A percentile compares a stretch with the other conserved stretches of the same genome.
Evolutionary conservation across 2,329 filamentous ascomycete species (phyloP).

Genomic region (Fusarium veterinarium): DNA sequence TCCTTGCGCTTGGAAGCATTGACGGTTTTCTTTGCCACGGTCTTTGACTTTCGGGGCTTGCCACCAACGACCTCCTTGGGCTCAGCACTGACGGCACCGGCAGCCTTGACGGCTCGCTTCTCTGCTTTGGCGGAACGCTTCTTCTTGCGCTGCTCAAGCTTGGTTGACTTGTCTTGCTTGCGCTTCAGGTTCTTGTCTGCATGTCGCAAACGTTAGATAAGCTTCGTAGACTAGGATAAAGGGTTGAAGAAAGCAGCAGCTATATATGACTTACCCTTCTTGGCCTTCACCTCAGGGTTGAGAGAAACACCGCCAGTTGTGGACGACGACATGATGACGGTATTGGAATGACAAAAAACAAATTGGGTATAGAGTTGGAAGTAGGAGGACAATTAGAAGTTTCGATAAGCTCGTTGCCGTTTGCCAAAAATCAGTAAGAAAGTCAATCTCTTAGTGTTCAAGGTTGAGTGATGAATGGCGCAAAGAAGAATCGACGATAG

Average conservation of each 20-base stretch:
- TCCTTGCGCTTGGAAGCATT: slow-evolving; percentile 55
- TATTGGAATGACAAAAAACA: neutral
- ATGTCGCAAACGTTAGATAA: slow-evolving; percentile 5
- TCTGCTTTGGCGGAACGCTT: slow-evolving; percentile 53
- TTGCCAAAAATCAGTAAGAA: neutral
- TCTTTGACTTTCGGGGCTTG: slow-evolving; percentile 46
- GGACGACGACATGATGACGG: slow-evolving; percentile 30
- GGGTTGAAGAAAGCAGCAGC: neutral
- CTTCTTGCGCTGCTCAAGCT: slow-evolving; percentile 48
- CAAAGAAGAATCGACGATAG: slow-evolving; percentile 31
- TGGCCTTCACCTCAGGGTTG: slow-evolving; percentile 34
- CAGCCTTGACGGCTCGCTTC: slow-evolving; percentile 53
- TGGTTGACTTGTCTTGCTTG: slow-evolving; percentile 26
- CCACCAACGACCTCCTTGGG: slow-evolving; percentile 48
- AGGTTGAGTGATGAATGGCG: slow-evolving; percentile 12
- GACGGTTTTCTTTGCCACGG: slow-evolving; percentile 37
- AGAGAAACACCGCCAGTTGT: slow-evolving; percentile 16
- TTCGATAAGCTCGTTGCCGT: fast-evolving
- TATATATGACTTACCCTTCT: slow-evolving; percentile 27
- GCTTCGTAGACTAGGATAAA: neutral
- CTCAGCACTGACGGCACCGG: slow-evolving; percentile 40
- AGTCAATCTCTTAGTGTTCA: slow-evolving; percentile 2
- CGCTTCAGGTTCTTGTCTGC: slow-evolving; percentile 29
- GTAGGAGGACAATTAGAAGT: too few species aligned
- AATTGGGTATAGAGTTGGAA: neutral